Base-by-base conservation (phyloP, 306 rosid genomes). In the Acmispon strigosus region DNA sequence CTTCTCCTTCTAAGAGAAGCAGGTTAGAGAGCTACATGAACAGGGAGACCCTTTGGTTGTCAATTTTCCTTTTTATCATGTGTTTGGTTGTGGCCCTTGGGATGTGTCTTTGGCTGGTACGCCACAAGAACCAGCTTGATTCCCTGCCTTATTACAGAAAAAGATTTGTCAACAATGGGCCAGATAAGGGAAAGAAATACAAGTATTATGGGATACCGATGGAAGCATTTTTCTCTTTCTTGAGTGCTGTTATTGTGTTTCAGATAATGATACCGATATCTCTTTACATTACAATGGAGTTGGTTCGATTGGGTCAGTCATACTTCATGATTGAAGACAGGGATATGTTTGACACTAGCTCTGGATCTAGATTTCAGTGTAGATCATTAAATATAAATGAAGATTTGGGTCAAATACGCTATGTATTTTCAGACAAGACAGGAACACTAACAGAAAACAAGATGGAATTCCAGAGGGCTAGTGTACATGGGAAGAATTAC, bases 231-330 rank as follows among this genome's bases (percentile, higher is more conserved):
- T 89, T 95, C 85, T 87, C 99, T 71, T 95, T 95, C 71, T 79
- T 95, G 89, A 95, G 96, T 80, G 91, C 99, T 66, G 65, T 95
- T 45, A 95, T 95, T 60, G 97, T 95, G 80, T 95, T 95, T 76
- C 99, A 95, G 92, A 95, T 95, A 36, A 95, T 95, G 99, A 95
- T 95, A 82, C 99, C 99, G 5, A 95, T 95, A 78, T 91, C 99
- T 58, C 96, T 95, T 39, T 95, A 95, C 80, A 95, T 95, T 72
- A 89, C 97, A 3, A 89, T 95, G 97, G 99, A 95, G 84, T 82
- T 95, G 84, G 97, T 95, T 71, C 88, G 99, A 37, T 76, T 95
- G 81, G 97, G 99, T 43, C 99, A 95, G 92, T 88, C 99, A 52
- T 95, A 89, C 84, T 95, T 95, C 85, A 91, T 95, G 99, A 91